Percentiles rank a stretch among this genome's conserved stretches.
These are phyloP conservation scores for Apocynum venetum DNA, from an alignment of 257 asterid species.

Conservation along the genomic window DNA sequence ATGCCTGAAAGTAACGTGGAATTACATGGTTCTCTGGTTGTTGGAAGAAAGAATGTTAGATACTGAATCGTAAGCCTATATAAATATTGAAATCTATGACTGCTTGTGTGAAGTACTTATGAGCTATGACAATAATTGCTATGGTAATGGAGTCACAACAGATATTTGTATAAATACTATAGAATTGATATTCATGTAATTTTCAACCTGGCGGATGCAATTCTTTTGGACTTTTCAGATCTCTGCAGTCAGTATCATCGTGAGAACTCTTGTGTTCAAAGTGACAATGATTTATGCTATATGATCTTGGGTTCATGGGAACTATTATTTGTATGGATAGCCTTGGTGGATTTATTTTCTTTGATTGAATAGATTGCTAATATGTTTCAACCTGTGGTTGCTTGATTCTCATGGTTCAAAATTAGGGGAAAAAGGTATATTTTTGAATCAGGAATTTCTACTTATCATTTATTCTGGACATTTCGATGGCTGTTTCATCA, in stretches of 20 bases:
- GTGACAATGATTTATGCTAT: background rate
- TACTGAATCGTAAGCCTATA: background rate
- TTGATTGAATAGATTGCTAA: background rate
- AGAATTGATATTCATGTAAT: background rate
- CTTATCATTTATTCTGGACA: background rate
- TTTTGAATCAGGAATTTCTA: background rate
- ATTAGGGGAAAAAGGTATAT: background rate
- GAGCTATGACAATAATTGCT: background rate
- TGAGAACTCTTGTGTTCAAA: background rate
- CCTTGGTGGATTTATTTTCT: background rate
- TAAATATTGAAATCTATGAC: background rate
- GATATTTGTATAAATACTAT: background rate
- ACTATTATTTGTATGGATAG: background rate
- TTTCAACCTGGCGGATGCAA: background rate
- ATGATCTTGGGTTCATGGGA: background rate
- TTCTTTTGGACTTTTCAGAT: background rate
- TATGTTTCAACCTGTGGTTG: background rate
- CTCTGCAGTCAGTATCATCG: background rate
- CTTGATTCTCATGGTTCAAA: background rate
- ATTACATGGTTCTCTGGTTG: background rate
- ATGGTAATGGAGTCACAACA: background rate
- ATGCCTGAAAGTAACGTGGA: background rate
- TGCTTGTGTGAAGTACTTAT: background rate
- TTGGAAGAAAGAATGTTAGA: background rate
- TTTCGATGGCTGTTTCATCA: background rate